A percentile compares a stretch with the other conserved stretches of the same genome.
Evolutionary conservation across 2,329 filamentous ascomycete species (phyloP).

Genomic region (Colletotrichum sp.): DNA sequence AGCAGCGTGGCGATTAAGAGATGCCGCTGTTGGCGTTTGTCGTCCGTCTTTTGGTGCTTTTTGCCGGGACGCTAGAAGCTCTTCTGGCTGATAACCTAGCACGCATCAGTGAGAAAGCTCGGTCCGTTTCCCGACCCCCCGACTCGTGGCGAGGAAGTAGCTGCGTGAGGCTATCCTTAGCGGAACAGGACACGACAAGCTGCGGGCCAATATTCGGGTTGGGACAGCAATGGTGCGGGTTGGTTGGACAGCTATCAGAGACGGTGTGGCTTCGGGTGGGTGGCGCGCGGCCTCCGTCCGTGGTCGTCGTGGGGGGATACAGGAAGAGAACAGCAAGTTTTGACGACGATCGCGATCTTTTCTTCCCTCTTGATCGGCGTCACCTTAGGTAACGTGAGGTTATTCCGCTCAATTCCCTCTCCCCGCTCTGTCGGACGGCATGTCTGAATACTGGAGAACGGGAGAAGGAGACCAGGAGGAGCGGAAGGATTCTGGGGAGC

Average conservation of each 20-base stretch:
- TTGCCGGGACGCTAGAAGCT: neutral
- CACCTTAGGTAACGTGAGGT: neutral
- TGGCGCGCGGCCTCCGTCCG: neutral
- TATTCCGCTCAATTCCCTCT: neutral
- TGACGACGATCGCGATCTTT: neutral
- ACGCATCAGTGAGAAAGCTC: constrained; percentile 1
- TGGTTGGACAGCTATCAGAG: neutral
- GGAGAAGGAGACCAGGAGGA: neutral
- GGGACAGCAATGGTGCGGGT: neutral
- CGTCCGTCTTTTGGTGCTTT: neutral
- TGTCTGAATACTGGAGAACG: neutral
- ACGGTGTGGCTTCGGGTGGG: constrained; percentile 9
- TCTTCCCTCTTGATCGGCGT: neutral
- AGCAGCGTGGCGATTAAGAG: neutral
- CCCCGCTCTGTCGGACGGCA: neutral
- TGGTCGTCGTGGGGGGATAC: neutral
- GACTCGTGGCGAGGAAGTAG: neutral
- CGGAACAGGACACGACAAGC: neutral
- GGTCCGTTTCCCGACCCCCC: constrained; percentile 6
- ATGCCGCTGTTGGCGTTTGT: neutral
- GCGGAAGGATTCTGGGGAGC: neutral
- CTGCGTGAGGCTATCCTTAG: neutral
- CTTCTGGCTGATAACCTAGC: neutral
- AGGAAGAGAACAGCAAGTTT: neutral
- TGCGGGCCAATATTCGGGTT: constrained; percentile 4